These are phyloP conservation scores for Moesziomyces sp. DNA, from an alignment of 1,284 basidiomycete genomes.

Conservation along the genomic window DNA sequence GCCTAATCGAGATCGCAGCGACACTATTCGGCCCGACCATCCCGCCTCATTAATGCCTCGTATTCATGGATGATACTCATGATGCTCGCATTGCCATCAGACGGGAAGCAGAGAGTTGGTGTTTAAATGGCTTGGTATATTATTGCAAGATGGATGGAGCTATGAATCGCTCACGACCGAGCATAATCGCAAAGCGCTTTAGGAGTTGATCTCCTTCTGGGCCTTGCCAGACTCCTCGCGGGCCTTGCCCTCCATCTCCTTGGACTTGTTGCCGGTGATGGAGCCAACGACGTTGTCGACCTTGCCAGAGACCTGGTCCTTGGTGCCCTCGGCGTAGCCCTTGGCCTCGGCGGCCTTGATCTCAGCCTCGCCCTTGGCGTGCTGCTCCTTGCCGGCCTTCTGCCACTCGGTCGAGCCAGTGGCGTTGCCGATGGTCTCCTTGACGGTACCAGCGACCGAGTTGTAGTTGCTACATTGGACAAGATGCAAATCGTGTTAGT, in stretches of 20 bases:
- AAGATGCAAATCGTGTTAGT: background rate
- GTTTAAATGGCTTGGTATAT: conserved; percentile 24
- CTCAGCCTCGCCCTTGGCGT: conserved; percentile 59
- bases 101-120: background rate
- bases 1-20: too few species aligned
- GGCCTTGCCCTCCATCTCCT: conserved; percentile 54
- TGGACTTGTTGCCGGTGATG: conserved; percentile 57
- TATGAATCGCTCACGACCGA: conserved; percentile 1
- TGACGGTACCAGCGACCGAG: conserved; percentile 49
- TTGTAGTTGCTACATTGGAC: conserved; percentile 42
- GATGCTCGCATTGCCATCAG: too few species aligned
- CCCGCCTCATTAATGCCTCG: too few species aligned
- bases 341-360: conserved; percentile 58
- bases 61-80: too few species aligned
- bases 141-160: background rate
- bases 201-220: conserved; percentile 55
- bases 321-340: conserved; percentile 59
- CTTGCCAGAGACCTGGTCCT: conserved; percentile 62
- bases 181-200: conserved; percentile 9
- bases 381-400: conserved; percentile 57
- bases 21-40: too few species aligned
- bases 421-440: conserved; percentile 57
- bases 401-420: conserved; percentile 54
- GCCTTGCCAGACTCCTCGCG: conserved; percentile 53
- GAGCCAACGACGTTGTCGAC: conserved; percentile 53